Base-by-base conservation (phyloP, 495 filamentous ascomycete species). In the Aspergillus ellipticus region DNA sequence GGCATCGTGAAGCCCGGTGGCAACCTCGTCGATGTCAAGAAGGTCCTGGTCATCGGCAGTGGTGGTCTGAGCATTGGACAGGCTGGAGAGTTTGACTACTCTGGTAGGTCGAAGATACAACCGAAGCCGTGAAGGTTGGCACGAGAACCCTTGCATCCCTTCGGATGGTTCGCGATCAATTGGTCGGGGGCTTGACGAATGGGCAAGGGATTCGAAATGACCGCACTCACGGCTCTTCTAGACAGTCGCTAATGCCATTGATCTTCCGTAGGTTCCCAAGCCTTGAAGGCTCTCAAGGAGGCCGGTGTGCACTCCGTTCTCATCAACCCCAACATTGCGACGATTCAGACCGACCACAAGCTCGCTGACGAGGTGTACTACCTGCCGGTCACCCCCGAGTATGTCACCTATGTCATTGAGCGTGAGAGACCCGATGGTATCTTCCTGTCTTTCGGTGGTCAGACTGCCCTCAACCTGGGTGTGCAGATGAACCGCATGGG, bases 251-350 rank as follows among this genome's bases (percentile, higher is more conserved):
- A 56, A 64, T 49, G 15, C 42, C 16, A n/a, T 29, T 56, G n/a
- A 35, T 42, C 46, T 20, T 13, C 33, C 26, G 49, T 71, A 96
- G 92, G 93, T 48, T 93, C 92, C n/a, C 92, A 87, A 67, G 93
- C 93, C 24, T 89, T 97, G 64, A 97, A 97, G 78, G 93, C 93
- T 16, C 75, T 98, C 54, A 98, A 96, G 74, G 93, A 97, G 72
- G 93, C 95, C 61, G 88, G 89, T 56, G 92, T 98, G 57, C 86
- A 90, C 62, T 96, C 94, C 2, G 86, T 98, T 56, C 84, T 98
- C 53, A 92, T 98, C 77, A 98, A 98, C 73, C 94, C 93, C 45
- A 98, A 98, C 71, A 98, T 98, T 62, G 93, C 93, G 35, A 98
- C 93, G 24, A 98, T 98, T 64, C 93, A 98, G 73, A 98, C 93